phyloP scores from a whole-genome alignment of 164 flowering plant species.

The Warburgia ugandensis region DNA sequence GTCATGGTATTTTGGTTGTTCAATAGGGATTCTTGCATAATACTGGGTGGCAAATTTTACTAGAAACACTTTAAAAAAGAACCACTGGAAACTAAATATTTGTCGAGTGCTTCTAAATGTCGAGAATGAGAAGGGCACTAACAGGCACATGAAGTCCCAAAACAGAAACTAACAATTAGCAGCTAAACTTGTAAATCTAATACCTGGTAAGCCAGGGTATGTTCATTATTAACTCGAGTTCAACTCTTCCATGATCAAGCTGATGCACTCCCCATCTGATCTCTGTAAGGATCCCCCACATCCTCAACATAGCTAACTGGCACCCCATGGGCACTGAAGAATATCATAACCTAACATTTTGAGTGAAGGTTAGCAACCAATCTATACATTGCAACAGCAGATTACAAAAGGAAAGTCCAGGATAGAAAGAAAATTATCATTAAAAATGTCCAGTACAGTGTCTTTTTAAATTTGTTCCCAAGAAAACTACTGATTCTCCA shows the following conservation, averaged over 20 bases:
- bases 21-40: no score
- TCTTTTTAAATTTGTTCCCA: no score
- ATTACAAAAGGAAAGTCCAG: no score
- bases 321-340: slow-evolving; percentile 96
- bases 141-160: background rate
- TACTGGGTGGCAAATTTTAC: background rate
- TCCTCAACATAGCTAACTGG: slow-evolving; percentile 54
- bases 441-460: no score
- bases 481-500: no score
- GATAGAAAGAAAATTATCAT: no score
- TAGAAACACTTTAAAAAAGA: no score
- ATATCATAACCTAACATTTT: slow-evolving; percentile 69
- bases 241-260: slow-evolving; percentile 73
- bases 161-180: background rate
- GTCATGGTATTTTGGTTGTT: no score
- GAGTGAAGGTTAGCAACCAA: background rate
- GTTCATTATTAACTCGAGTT: slow-evolving; percentile 65
- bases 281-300: slow-evolving; percentile 98
- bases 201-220: slow-evolving; percentile 95
- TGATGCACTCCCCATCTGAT: slow-evolving; percentile 80
- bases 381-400: no score
- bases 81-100: background rate
- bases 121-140: background rate
- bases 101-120: background rate
- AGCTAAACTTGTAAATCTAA: slow-evolving; percentile 17